These are phyloP conservation scores for Eruca vesicaria DNA, from an alignment of 441 rosid genomes.

Conservation along the genomic window DNA sequence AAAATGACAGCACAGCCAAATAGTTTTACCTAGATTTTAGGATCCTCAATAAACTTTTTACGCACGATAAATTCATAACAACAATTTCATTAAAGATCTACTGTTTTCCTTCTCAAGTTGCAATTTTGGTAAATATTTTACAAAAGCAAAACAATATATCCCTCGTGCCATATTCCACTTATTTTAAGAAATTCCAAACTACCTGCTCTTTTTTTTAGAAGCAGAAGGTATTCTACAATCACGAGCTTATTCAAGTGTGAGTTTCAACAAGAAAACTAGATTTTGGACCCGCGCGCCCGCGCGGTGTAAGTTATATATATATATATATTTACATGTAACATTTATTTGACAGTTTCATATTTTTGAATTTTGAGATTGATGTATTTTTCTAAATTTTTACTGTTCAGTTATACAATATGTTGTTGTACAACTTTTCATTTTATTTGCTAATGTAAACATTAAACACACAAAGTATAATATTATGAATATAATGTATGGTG, in stretches of 20 bases:
- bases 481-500: too few species aligned
- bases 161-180: conserved; percentile 15
- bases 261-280: not conserved
- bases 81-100: not conserved
- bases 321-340: too few species aligned
- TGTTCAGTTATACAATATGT: too few species aligned
- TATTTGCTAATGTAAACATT: too few species aligned
- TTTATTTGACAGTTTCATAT: too few species aligned
- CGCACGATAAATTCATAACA: not conserved
- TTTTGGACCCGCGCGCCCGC: too few species aligned
- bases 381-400: too few species aligned
- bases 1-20: conserved; percentile 14
- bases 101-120: not conserved
- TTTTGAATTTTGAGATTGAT: too few species aligned
- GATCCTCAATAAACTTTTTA: conserved; percentile 18
- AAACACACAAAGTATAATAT: too few species aligned
- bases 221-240: not conserved
- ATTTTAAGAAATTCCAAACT: not conserved
- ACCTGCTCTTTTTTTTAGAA: not conserved
- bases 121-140: not conserved
- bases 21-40: conserved; percentile 20
- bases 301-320: too few species aligned
- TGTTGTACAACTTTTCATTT: too few species aligned
- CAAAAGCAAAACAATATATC: not conserved
- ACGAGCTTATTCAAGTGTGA: not conserved